Percentiles rank a stretch among this genome's conserved stretches.
Evolutionary conservation across 1,284 basidiomycete genomes (phyloP).

Genomic region (Ustilago xerochloae): DNA sequence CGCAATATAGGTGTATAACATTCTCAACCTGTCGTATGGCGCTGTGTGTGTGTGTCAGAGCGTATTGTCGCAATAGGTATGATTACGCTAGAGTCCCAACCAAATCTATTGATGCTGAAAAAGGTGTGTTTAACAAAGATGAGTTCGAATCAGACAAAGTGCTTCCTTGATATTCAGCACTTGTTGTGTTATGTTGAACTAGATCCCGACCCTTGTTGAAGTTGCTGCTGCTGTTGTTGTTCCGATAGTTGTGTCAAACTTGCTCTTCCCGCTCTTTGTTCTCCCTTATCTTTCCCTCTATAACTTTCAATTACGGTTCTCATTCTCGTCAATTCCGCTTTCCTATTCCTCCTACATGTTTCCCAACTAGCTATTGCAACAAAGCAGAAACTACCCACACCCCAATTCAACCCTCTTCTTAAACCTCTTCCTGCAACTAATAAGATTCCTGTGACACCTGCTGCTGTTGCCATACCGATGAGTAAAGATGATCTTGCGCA

Average conservation of each 20-base stretch:
- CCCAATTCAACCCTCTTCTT: constrained; percentile 51
- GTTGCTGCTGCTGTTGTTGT: background rate
- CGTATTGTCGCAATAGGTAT: too few relatives aligned
- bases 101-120: too few relatives aligned
- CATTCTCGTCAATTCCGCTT: constrained; percentile 49
- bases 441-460: constrained; percentile 46
- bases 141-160: too few relatives aligned
- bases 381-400: constrained; percentile 52
- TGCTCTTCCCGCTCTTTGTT: constrained; percentile 5
- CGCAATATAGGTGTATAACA: too few relatives aligned
- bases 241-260: constrained; percentile 8
- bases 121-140: too few relatives aligned
- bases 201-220: background rate
- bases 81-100: too few relatives aligned
- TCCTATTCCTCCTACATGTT: constrained; percentile 42
- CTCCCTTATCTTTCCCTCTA: background rate
- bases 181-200: background rate
- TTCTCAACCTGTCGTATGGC: too few relatives aligned
- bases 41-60: too few relatives aligned
- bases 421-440: constrained; percentile 48
- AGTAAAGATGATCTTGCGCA: constrained; percentile 44
- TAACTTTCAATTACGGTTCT: constrained; percentile 47
- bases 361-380: constrained; percentile 44
- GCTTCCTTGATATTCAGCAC: background rate
- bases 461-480: constrained; percentile 52